Evolutionary conservation across 2,329 filamentous ascomycete species (phyloP).

Genomic region (Neurospora crassa): DNA sequence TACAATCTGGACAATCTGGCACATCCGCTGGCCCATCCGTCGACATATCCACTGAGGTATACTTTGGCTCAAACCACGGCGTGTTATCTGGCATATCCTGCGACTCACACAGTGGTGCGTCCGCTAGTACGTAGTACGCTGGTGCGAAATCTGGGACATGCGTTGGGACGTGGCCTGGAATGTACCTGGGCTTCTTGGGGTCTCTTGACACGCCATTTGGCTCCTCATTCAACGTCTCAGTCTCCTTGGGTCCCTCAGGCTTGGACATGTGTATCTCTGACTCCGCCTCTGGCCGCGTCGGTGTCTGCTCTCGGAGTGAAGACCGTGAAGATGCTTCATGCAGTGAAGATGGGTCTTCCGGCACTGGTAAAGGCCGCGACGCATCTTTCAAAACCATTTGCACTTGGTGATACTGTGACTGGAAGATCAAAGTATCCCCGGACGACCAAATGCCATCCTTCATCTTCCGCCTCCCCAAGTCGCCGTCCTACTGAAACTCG

Average conservation of each 20-base stretch:
- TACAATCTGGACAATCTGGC: no score
- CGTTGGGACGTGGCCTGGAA: neutral
- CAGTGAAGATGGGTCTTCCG: neutral
- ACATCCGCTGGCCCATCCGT: neutral
- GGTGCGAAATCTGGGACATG: neutral
- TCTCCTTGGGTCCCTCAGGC: rapidly evolving
- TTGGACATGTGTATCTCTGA: neutral
- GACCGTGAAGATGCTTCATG: neutral
- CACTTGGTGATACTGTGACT: no score
- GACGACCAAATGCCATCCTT: no score
- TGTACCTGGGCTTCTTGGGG: neutral
- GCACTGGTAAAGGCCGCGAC: no score
- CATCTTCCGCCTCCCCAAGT: neutral
- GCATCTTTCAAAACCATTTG: no score
- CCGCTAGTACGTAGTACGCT: neutral
- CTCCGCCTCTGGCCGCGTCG: neutral
- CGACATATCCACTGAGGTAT: no score
- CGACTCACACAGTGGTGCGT: neutral
- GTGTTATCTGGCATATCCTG: neutral
- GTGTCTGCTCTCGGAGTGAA: no score
- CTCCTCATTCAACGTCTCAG: neutral
- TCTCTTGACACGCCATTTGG: no score
- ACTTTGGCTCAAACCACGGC: no score
- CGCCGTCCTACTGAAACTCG: neutral
- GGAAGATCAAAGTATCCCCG: no score